Evolutionary conservation across 805 yeast species (phyloP), one percentile per base, ranked within the genome.

Genomic region (Ogataea degrootiae): DNA sequence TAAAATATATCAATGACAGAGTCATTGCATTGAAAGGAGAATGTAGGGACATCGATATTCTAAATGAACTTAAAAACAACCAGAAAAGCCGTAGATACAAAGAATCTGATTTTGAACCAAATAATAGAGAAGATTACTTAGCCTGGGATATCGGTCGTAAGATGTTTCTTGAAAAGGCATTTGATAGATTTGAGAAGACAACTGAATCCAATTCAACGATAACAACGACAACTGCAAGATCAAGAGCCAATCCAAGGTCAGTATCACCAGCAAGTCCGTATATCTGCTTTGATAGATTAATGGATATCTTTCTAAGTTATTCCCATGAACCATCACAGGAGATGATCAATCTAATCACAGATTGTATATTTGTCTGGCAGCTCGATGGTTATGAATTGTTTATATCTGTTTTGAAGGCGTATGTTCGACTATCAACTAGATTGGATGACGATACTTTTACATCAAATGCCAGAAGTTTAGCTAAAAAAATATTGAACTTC

Each of bases 361-460:
- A 56, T 41, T 56, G 60, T 43, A 22, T 45, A 15, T 49, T 55
- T 41, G 52, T 56, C 23, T 56, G 60, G 60, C 60, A 56, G 33
- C 29, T 56, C 29, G 60, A 56, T 40, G 60, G 60, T 8, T 56
- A 54, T 42, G 54, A 53, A 43, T 53, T 51, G 4, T 53, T 49
- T 34, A n/a, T 47, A 5, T 39, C 53, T 5, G 53, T 53, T 34
- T 21, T 52, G 19, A 49, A 48, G 23, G 52, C 54, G 2, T 53
- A 41, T 22, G n/a, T 46, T 15, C 29, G 50, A 35, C 35, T 33
- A 19, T 39, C 14, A n/a, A 23, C 23, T 8, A 31, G 44, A 5
- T 43, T 29, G 34, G 16, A 23, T 9, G 39, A 42, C 5, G 21
- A 37, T 2, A 23, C 43, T 14, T 26, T 41, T 15, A 29, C 22